Base-by-base conservation (phyloP, 192 early-diverging fungal species). In the Ambispora gerdemannii region DNA sequence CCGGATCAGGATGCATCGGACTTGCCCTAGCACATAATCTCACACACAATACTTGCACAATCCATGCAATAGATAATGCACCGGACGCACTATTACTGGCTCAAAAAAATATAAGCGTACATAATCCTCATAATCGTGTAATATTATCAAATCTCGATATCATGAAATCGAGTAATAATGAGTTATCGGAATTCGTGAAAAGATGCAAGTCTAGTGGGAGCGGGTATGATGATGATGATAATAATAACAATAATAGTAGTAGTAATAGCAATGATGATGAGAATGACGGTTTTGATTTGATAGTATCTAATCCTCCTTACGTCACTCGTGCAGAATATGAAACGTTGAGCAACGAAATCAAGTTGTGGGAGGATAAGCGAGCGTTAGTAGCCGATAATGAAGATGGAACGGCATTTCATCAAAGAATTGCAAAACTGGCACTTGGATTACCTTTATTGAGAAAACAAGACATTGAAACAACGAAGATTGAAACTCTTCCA, bases 221-320 rank as follows among this genome's bases (percentile, higher is more conserved):
- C n/a, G n/a, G n/a, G n/a, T n/a, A n/a, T n/a, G n/a, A n/a, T n/a
- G n/a, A n/a, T n/a, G 15, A 6, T 43, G 6, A 10, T 15, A 15
- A 43, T 15, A 15, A 67, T 19, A 25, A 73, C 11, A 30, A 13
- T 20, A 3, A 63, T 2, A 38, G 65, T 13, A n/a, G n/a, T n/a
- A n/a, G n/a, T n/a, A n/a, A n/a, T n/a, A 43, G 7, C 15, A 10
- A 10, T 15, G 38, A 43, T 15, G 38, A 67, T 19, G 30, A 73
- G 19, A 30, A 13, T 20, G 4, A 63, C 2, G 49, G 65, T 13
- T 91, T 83, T 73, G 85, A 96, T 64, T 70, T 95, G 31, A 78
- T 98, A n/a, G 85, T 94, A 0, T 84, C 89, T 20, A 98, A 98
- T 76, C 96, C 96, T 27, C 96, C 96, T 0, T 96, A 98, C 72